Percentiles rank a stretch among this genome's conserved stretches.
Evolutionary conservation across 1,139 yeast genomes (phyloP).

Genomic region (Hyphopichia buzzinii): DNA sequence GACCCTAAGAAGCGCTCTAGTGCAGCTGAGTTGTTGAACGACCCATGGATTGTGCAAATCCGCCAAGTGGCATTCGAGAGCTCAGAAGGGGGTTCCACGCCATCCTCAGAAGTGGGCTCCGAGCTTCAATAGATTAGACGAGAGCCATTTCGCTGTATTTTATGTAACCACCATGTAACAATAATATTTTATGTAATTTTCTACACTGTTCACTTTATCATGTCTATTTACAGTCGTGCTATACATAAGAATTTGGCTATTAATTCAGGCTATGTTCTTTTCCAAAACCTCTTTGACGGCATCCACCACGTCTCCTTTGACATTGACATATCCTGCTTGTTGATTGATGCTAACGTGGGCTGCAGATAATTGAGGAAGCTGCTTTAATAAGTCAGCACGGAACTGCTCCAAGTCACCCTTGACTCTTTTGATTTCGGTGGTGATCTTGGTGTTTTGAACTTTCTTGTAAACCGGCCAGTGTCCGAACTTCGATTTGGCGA

Average conservation of each 20-base stretch:
- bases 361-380: slow-evolving; percentile 45
- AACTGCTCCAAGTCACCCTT: slow-evolving; percentile 59
- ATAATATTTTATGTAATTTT: too few relatives aligned
- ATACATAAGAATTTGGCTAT: too few relatives aligned
- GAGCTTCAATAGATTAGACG: slow-evolving; percentile 9
- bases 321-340: slow-evolving; percentile 40
- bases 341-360: slow-evolving; percentile 42
- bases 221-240: too few relatives aligned
- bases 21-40: slow-evolving; percentile 81
- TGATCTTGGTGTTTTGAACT: slow-evolving; percentile 48
- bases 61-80: slow-evolving; percentile 66
- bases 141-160: too few relatives aligned
- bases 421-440: slow-evolving; percentile 64
- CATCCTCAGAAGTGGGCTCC: slow-evolving; percentile 33
- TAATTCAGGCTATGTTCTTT: too few relatives aligned
- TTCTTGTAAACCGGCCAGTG: slow-evolving; percentile 72
- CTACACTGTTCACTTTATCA: too few relatives aligned
- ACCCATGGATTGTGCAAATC: slow-evolving; percentile 86
- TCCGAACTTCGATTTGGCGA: slow-evolving; percentile 56
- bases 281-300: slow-evolving; percentile 38
- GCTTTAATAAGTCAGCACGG: slow-evolving; percentile 54
- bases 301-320: slow-evolving; percentile 59
- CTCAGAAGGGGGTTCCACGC: slow-evolving; percentile 36
- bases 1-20: slow-evolving; percentile 79
- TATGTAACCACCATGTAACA: too few relatives aligned